Conservation (phyloP, 257 asterid species). For the Gardenia jasminoides region DNA sequence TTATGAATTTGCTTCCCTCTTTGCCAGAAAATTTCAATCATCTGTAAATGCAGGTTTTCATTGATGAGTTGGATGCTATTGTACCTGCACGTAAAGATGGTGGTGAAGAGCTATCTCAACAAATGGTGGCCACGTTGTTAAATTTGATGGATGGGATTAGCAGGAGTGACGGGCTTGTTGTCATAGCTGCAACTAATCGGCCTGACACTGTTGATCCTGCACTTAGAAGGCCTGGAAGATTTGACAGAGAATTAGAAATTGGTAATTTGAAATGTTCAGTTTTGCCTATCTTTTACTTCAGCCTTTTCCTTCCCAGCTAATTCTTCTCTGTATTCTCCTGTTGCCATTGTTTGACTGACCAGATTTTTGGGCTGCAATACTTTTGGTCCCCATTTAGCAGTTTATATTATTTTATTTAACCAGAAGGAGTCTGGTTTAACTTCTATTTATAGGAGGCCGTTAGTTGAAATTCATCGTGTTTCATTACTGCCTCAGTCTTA, state of each 20-base stretch:
- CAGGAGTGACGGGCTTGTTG: slow-evolving; percentile 68
- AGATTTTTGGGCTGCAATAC: not conserved
- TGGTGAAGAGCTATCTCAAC: slow-evolving; percentile 84
- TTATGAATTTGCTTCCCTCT: slow-evolving; percentile 1
- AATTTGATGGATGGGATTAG: slow-evolving; percentile 91
- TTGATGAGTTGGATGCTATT: slow-evolving; percentile 93
- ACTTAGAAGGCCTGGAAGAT: slow-evolving; percentile 94
- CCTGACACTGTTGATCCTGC: slow-evolving; percentile 94
- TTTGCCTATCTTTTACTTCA: not conserved
- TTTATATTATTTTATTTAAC: not conserved
- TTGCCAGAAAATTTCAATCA: slow-evolving; percentile 6
- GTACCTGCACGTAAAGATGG: slow-evolving; percentile 93
- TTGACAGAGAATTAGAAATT: slow-evolving; percentile 93
- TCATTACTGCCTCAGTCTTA: not conserved
- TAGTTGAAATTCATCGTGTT: not conserved
- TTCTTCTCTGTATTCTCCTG: not conserved
- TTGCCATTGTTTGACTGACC: slow-evolving; percentile 1
- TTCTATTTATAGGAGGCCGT: not conserved
- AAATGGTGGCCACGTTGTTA: slow-evolving; percentile 91
- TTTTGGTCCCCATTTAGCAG: not conserved
- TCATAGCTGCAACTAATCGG: slow-evolving; percentile 87
- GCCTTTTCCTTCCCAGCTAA: not conserved
- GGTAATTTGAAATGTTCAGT: slow-evolving; percentile 39
- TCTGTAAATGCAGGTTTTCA: slow-evolving; percentile 62
- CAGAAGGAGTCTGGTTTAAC: too few relatives aligned